These are phyloP conservation scores for Chlamydomonas sp. DNA, from an alignment of 139 green algal genomes.

Conservation along the genomic window DNA sequence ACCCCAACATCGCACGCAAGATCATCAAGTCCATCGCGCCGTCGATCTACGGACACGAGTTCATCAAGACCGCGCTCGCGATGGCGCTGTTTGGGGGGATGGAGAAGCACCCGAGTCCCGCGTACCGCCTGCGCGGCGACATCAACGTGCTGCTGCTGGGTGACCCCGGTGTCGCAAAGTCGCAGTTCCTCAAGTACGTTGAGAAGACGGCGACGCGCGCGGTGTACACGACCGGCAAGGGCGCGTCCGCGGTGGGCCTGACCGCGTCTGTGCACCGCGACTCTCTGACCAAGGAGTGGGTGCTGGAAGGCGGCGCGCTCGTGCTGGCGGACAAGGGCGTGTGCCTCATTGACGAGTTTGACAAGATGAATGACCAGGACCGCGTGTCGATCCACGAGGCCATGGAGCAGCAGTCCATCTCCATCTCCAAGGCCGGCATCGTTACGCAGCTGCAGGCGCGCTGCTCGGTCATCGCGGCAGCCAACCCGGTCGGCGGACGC, in stretches of 20 bases:
- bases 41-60: slow-evolving; percentile 95
- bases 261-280: slow-evolving; percentile 94
- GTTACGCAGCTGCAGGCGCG: slow-evolving; percentile 66
- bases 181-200: slow-evolving; percentile 98
- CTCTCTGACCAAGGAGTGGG: slow-evolving; percentile 91
- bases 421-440: slow-evolving; percentile 98
- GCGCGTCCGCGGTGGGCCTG: slow-evolving; percentile 91
- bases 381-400: slow-evolving; percentile 76
- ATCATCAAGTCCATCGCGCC: slow-evolving; percentile 95
- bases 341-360: slow-evolving; percentile 99
- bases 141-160: slow-evolving; percentile 99
- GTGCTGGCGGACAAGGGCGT: slow-evolving; percentile 95
- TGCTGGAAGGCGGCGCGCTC: slow-evolving; percentile 93
- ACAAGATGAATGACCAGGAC: slow-evolving; percentile 99
- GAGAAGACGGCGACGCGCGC: slow-evolving; percentile 86
- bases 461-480: slow-evolving; percentile 93
- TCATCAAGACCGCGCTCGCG: slow-evolving; percentile 94
- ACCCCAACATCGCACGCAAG: slow-evolving; percentile 76
- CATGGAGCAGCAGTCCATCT: slow-evolving; percentile 99
- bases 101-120: slow-evolving; percentile 59
- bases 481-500: slow-evolving; percentile 91
- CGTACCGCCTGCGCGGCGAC: slow-evolving; percentile 72
- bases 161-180: slow-evolving; percentile 92
- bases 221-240: slow-evolving; percentile 98
- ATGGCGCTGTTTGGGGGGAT: slow-evolving; percentile 92